Base-by-base conservation (phyloP, 2,329 filamentous ascomycete species). In the Leptographium radiaticola region DNA sequence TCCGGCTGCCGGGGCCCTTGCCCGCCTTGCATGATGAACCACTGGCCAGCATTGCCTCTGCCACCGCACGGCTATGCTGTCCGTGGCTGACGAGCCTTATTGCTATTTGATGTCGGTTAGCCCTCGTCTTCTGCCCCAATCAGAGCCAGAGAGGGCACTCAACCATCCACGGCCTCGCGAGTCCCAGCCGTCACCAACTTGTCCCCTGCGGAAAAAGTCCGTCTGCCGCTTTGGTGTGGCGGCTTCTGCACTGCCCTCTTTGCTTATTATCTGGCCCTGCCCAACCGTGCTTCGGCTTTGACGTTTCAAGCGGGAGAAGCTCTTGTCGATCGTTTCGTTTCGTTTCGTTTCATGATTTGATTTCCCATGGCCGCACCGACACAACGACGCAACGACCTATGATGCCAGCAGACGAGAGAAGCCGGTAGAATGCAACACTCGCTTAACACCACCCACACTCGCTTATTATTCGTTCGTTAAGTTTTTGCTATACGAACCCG, bases 401-500 rank as follows among this genome's bases (percentile, higher is more conserved):
- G 43, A 45, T 45, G 43, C 43, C 25, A 31, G 43, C 43, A 48
- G 30, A 36, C 16, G n/a, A 36, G 6, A 7, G 46, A 20, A 11
- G 15, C 31, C 18, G 46, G 31, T 48, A 45, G 46, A 8, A 34
- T 48, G 30, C 46, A 8, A 36, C 46, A 9, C 30, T 48, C 46
- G 46, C 30, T 49, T 49, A 49, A 49, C 33, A 39, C 47, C 34
- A 49, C 47, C 11, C 18, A 49, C 47, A 49, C 34, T 49, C 47
- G 33, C 47, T 39, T 49, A 38, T 30, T 16, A 38, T 25, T 39
- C 48, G 15, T 18, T 50, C 48, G 38, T 38, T 38, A 9, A 7
- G 4, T 9, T 36, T 18, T 48, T 1, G n/a, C 31, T 13, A 31
- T 42, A 8, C 39, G 7, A n/a, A 20, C 42, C 44, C 25, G 44